Evolutionary conservation across 345 rosid genomes (phyloP), one percentile per base, ranked within the genome.

Genomic region (Populus nigra): DNA sequence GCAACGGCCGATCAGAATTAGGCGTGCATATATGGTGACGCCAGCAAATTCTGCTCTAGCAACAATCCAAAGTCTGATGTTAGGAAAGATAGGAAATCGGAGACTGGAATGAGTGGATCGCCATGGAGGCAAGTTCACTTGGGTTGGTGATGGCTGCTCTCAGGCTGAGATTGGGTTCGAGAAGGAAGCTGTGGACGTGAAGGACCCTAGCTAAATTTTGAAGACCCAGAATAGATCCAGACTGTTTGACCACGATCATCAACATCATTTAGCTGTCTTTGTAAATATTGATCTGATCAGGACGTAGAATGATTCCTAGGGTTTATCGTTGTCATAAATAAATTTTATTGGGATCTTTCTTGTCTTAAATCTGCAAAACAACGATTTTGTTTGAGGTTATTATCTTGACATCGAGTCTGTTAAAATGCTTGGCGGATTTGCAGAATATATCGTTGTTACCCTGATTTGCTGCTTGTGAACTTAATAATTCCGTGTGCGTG

Each of bases 61-160:
- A 50, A 50, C 8, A 17, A 6, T 50, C 59, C 62, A 82, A 67
- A 62, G 65, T 18, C 87, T 9, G 88, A 88, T 1, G 87, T 3
- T 75, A 77, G 80, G 80, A 89, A 79, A 53, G 92, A 86, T 62
- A 73, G 86, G 87, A 89, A 77, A 79, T 91, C 94, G 3, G 89
- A 77, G 7, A 86, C 88, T 1, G 94, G 94, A 22, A 49, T 77
- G 85, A 86, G 36, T 31, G 92, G 94, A 87, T 89, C 89, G 59
- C 91, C 91, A 67, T 33, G 94, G 92, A 4, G 92, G 94, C 62
- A 90, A 90, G 83, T 90, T 71, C 85, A 90, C 92, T 2, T 90
- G 94, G 94, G 83, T 83, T 29, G 92, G 94, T 72, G 90, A 76
- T 68, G 82, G 84, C 17, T 78, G 76, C 81, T 88, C 91, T 1